Evolutionary conservation across 169 alveolate species (phyloP), one percentile per base, ranked within the genome.

Genomic region (Pseudocohnilembus persalinus): DNA sequence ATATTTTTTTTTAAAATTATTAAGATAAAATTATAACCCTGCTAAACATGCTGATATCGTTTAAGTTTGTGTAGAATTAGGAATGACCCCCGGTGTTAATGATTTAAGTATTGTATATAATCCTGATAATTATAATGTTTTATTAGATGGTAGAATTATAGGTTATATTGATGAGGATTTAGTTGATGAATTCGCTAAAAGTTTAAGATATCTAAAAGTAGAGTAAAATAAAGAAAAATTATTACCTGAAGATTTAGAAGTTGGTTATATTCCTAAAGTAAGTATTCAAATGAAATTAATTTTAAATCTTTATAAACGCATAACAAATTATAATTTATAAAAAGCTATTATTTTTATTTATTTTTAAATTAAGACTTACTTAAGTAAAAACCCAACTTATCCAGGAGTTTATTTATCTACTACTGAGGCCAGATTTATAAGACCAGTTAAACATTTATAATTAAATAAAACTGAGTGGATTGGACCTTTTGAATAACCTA

Each of bases 401-500:
- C 97, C 98, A 31, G 99, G 99, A 29, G 92, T 99, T 32, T 98
- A 93, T 91, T 83, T 99, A 35, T 94, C 98, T 89, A 97, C 99
- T 30, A 97, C 95, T 83, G 98, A 99, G 11, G 99, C 99, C 29
- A 97, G 99, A 77, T 93, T 99, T 82, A 97, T 98, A 49, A 97
- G 99, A 79, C 99, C 99, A 74, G 99, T 99, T 29, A 91, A 95
- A 49, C 97, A 98, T 88, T 89, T 98, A 79, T 91, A 92, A 85
- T 91, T 94, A 75, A 94, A 95, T 85, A 35, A 94, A 83, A 94
- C 95, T 31, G 99, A 99, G 91, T 98, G 98, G 97, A 97, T 98
- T 25, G 99, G 99, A 16, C 99, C 99, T 30, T 93, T 98, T 25
- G 98, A 97, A 92, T 99, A 98, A 94, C 97, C 97, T 31, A 97